Evolutionary conservation across 2,329 filamentous ascomycete genomes (phyloP).

Genomic region (Cercospora berteroae): DNA sequence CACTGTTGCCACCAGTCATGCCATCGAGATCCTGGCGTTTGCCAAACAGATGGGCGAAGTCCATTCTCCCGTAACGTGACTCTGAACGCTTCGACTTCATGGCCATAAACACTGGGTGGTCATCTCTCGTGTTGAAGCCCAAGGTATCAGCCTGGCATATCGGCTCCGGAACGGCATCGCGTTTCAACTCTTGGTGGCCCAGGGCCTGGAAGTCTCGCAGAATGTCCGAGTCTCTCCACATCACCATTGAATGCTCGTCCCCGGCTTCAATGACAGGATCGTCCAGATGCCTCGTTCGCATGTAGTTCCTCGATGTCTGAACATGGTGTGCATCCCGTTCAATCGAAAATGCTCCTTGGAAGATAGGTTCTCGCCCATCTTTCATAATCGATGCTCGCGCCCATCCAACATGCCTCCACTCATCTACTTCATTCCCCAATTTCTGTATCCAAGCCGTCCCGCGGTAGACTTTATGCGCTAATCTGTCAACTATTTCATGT

Average conservation of each 20-base stretch:
- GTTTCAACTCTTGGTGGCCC: slow-evolving; percentile 61
- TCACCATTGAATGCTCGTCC: slow-evolving; percentile 75
- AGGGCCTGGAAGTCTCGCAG: slow-evolving; percentile 32
- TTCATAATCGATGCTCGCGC: slow-evolving; percentile 73
- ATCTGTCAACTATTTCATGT: slow-evolving; percentile 68
- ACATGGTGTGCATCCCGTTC: slow-evolving; percentile 83
- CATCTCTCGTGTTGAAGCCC: slow-evolving; percentile 70
- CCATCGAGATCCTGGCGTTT: slow-evolving; percentile 63
- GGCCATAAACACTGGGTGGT: slow-evolving; percentile 62
- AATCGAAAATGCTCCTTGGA: slow-evolving; percentile 85
- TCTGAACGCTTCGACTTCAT: slow-evolving; percentile 54
- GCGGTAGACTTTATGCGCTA: slow-evolving; percentile 78
- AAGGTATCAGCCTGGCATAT: slow-evolving; percentile 72
- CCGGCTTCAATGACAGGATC: slow-evolving; percentile 64
- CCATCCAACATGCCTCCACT: slow-evolving; percentile 83
- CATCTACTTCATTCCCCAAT: slow-evolving; percentile 51
- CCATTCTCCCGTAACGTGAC: slow-evolving; percentile 59
- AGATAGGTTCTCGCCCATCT: slow-evolving; percentile 76
- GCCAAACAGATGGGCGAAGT: slow-evolving; percentile 66
- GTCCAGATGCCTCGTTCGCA: slow-evolving; percentile 64
- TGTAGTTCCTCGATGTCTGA: slow-evolving; percentile 71
- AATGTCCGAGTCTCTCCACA: slow-evolving; percentile 91
- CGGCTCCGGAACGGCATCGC: slow-evolving; percentile 21
- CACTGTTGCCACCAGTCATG: slow-evolving; percentile 69
- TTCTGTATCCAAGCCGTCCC: slow-evolving; percentile 69